These are phyloP conservation scores for Pachyrhizus erosus DNA, from an alignment of 306 rosid species.

Conservation along the genomic window DNA sequence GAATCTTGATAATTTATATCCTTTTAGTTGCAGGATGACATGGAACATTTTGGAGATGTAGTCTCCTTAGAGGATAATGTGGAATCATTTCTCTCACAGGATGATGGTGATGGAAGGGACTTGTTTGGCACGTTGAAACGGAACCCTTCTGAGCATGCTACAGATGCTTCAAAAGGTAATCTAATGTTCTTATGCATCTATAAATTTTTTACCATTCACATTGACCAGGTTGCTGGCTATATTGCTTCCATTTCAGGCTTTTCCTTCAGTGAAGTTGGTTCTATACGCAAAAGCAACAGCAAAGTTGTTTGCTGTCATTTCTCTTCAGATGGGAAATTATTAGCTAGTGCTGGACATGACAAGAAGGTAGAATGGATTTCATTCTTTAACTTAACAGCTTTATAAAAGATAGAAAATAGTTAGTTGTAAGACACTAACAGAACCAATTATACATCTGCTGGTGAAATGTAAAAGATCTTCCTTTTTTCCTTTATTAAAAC, in stretches of 20 bases:
- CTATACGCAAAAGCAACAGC: constrained; percentile 79
- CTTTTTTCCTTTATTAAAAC: constrained; percentile 3
- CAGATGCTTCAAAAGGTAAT: constrained; percentile 86
- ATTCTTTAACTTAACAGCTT: constrained; percentile 20
- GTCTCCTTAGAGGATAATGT: constrained; percentile 91
- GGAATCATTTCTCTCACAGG: constrained; percentile 89
- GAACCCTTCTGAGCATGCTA: constrained; percentile 78
- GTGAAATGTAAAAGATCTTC: constrained; percentile 33
- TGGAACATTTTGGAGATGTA: constrained; percentile 93
- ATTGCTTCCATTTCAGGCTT: constrained; percentile 60
- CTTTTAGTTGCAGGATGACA: constrained; percentile 75
- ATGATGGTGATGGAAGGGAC: constrained; percentile 94
- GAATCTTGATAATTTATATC: constrained; percentile 30
- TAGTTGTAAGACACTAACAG: constrained; percentile 6
- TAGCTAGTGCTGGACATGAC: constrained; percentile 99
- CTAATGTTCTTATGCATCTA: constrained; percentile 42
- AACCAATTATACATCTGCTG: constrained; percentile 16
- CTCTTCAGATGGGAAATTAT: constrained; percentile 93
- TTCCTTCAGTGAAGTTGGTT: constrained; percentile 82
- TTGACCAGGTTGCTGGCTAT: constrained; percentile 38
- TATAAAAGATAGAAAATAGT: constrained; percentile 17
- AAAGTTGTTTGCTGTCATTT: constrained; percentile 96
- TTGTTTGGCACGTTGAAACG: constrained; percentile 79
- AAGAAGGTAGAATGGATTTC: constrained; percentile 76
- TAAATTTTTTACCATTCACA: constrained; percentile 31